Conservation (phyloP, 768 basidiomycete species). For the Cystobasidium ongulense region DNA sequence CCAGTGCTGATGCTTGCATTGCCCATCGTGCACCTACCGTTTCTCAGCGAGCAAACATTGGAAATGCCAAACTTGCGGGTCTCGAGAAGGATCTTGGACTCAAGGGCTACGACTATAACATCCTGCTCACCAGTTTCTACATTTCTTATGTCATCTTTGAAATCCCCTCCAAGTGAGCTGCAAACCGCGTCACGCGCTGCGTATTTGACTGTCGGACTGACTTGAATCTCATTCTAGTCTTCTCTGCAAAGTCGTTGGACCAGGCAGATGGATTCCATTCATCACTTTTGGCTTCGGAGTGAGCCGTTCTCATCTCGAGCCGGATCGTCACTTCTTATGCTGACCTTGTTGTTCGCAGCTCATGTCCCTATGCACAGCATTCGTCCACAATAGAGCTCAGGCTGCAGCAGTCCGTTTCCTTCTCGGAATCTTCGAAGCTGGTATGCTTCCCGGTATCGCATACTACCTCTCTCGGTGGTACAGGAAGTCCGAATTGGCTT, state of each 20-base stretch:
- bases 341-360: too few species aligned
- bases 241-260: conserved; percentile 1
- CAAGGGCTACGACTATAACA: conserved; percentile 16
- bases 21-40: background rate
- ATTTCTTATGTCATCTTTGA: conserved; percentile 20
- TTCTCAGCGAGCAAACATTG: conserved; percentile 31
- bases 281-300: conserved; percentile 18
- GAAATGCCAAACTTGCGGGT: conserved; percentile 31
- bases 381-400: conserved; percentile 1
- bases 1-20: too few species aligned
- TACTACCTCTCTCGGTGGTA: conserved; percentile 27
- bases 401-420: conserved; percentile 20
- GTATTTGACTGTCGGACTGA: background rate
- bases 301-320: background rate
- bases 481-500: conserved; percentile 21
- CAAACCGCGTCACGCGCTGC: background rate
- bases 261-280: conserved; percentile 26
- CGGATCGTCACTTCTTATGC: too few species aligned
- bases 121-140: conserved; percentile 29
- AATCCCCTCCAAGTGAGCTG: conserved; percentile 6
- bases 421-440: conserved; percentile 31
- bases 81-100: conserved; percentile 30
- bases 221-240: background rate
- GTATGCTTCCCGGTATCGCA: conserved; percentile 30
- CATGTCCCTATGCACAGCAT: conserved; percentile 13